Percentiles rank a stretch among this genome's conserved stretches.
Evolutionary conservation across 2,329 filamentous ascomycete species (phyloP).

Genomic region (Hypoxylon sp.): DNA sequence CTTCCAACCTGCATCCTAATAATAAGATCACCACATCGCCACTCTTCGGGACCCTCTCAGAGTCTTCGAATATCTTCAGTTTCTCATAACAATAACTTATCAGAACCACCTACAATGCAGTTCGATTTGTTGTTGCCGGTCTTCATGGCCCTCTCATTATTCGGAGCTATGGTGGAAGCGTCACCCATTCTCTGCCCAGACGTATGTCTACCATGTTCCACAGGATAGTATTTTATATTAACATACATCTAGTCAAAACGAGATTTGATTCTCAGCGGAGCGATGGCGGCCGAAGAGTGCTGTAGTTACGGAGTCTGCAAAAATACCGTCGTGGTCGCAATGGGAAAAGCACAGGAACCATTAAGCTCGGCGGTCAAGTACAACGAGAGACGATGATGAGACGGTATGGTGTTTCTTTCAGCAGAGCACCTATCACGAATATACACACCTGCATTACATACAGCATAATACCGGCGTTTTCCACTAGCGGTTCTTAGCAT

Average conservation of each 20-base stretch:
- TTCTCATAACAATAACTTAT: too few relatives aligned
- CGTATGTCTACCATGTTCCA: conserved; percentile 47
- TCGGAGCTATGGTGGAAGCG: conserved; percentile 42
- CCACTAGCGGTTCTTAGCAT: conserved; percentile 27
- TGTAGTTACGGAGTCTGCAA: conserved; percentile 64
- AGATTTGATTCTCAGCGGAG: conserved; percentile 58
- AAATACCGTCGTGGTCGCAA: conserved; percentile 58
- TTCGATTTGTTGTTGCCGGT: conserved; percentile 37
- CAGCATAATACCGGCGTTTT: conserved; percentile 34
- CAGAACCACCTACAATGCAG: conserved; percentile 38
- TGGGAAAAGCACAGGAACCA: conserved; percentile 45
- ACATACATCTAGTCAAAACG: conserved; percentile 44
- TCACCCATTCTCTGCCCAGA: conserved; percentile 52
- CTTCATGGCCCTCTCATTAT: conserved; percentile 38
- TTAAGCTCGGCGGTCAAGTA: conserved; percentile 25
- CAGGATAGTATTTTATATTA: conserved; percentile 13
- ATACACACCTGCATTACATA: conserved; percentile 7
- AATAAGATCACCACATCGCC: too few relatives aligned
- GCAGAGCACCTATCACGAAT: conserved; percentile 3
- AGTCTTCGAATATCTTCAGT: too few relatives aligned
- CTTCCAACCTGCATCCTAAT: too few relatives aligned
- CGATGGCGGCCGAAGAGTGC: conserved; percentile 58
- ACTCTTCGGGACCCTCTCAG: too few relatives aligned
- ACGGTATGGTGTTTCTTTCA: conserved; percentile 9
- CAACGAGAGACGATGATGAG: conserved; percentile 28